Base-by-base conservation (phyloP, 2,329 filamentous ascomycete genomes). In the Sclerotinia minor region DNA sequence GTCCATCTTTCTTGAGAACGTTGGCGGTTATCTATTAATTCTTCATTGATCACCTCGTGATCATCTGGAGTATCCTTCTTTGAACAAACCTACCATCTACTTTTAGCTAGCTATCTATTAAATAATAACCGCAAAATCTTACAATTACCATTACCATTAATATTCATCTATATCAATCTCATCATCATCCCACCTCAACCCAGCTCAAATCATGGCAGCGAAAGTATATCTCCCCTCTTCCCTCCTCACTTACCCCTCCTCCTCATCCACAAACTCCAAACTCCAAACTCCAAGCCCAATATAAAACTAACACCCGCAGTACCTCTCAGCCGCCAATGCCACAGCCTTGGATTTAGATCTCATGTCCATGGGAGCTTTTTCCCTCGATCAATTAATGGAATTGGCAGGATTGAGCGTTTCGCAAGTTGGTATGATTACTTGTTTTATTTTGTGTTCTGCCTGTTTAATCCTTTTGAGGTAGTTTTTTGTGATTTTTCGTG, bases 311-410 rank as follows among this genome's bases (percentile, higher is more conserved):
- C 19, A 24, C 38, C 41, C 53, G 13, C 66, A 96, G 92, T 96
- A 93, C 35, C 85, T 99, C 35, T 90, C 89, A 13, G 89, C 94
- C 53, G 93, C 95, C 80, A 92, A 92, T 71, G 95, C 95, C 0
- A 90, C 92, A 0, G 91, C 92, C 59, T 85, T 99, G 24, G 95
- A 99, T 78, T 89, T 92, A 79, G 94, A 99, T 77, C 88, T 99
- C 70, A 98, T 99, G 94, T 91, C 87, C 76, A 86, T 87, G 15
- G 87, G 89, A 0, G 93, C 91, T 11, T 99, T 97, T 80, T 96
- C 92, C 15, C 86, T 99, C 67, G 95, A 98, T 77, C 95, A 99
- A 79, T 83, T 99, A 60, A 98, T 99, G 95, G 95, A 98, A 78
- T 82, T 99, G 9, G 95, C 95, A 54, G 95, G 95, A 0, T 84